Conservation (phyloP, 2,329 filamentous ascomycete species). For the Aspergillus pseudonomiae region DNA sequence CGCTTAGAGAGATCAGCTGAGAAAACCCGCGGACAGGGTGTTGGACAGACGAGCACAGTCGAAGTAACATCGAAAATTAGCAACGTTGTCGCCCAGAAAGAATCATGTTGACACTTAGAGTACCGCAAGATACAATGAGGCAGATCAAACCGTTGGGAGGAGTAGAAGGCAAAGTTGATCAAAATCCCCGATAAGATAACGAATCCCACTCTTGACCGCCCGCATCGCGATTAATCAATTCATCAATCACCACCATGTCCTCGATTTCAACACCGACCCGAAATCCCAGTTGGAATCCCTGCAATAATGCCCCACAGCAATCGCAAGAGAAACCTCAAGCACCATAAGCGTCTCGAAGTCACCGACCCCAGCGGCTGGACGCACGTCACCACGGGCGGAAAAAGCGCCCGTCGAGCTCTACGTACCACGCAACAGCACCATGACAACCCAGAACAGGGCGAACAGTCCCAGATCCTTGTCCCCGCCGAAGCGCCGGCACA, state of each 20-base stretch:
- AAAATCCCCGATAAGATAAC: not conserved
- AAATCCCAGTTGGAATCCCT: not conserved
- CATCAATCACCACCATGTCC: not conserved
- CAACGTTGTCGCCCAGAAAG: no score
- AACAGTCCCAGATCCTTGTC: constrained; percentile 19
- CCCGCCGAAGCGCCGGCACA: constrained; percentile 42
- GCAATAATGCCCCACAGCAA: constrained; percentile 39
- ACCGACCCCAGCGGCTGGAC: constrained; percentile 48
- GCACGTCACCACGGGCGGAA: constrained; percentile 40
- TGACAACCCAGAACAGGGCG: constrained; percentile 2
- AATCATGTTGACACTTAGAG: no score
- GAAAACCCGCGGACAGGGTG: no score
- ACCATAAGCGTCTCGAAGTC: constrained; percentile 40
- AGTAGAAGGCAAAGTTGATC: constrained; percentile 5
- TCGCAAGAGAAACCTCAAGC: constrained; percentile 26
- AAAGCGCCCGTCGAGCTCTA: constrained; percentile 29
- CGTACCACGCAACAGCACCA: constrained; percentile 12
- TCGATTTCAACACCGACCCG: not conserved
- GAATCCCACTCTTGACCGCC: not conserved
- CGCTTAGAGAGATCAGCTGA: constrained; percentile 27
- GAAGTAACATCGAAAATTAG: no score
- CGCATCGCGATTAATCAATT: not conserved
- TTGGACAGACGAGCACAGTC: no score
- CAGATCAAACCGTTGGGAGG: no score
- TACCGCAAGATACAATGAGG: no score